Conservation (phyloP, 2,329 filamentous ascomycete species). For the Lasiodiplodia hormozganensis region DNA sequence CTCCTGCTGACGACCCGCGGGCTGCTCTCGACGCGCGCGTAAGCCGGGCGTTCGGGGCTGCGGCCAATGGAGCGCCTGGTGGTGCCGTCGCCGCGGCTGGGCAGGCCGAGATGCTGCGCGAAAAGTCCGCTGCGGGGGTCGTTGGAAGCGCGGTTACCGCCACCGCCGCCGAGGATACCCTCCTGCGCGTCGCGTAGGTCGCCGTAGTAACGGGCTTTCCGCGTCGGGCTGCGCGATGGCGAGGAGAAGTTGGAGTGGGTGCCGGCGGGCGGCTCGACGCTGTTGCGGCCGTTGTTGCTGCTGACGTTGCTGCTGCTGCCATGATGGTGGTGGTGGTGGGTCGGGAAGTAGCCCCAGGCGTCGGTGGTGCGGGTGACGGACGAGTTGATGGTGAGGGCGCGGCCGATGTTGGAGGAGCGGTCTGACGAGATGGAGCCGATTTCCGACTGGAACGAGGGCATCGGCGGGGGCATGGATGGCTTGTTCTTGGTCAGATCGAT, state of each 20-base stretch:
- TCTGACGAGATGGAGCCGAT: conserved; percentile 23
- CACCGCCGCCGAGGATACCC: conserved; percentile 37
- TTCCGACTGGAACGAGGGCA: conserved; percentile 13
- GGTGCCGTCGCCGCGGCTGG: conserved; percentile 26
- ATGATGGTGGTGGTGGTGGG: background rate
- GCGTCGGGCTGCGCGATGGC: conserved; percentile 36
- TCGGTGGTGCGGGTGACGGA: conserved; percentile 35
- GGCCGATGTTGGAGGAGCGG: conserved; percentile 35
- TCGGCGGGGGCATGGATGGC: conserved; percentile 13
- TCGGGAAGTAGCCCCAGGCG: conserved; percentile 37
- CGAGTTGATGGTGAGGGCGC: conserved; percentile 40
- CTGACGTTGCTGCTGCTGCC: conserved; percentile 33
- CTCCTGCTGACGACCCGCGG: conserved; percentile 54
- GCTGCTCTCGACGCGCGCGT: conserved; percentile 43
- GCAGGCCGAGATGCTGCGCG: conserved; percentile 36
- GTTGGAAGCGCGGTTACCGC: conserved; percentile 32
- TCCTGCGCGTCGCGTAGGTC: conserved; percentile 53
- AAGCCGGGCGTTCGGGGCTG: conserved; percentile 40
- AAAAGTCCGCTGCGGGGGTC: conserved; percentile 36
- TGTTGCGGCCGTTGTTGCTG: conserved; percentile 32
- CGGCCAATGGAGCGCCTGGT: conserved; percentile 38
- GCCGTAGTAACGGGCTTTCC: conserved; percentile 53
- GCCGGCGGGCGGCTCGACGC: conserved; percentile 25
- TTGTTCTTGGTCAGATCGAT: background rate
- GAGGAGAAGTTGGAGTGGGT: conserved; percentile 6